These are phyloP conservation scores for Pachyrhizus erosus DNA, from an alignment of 306 rosid species.

Conservation along the genomic window DNA sequence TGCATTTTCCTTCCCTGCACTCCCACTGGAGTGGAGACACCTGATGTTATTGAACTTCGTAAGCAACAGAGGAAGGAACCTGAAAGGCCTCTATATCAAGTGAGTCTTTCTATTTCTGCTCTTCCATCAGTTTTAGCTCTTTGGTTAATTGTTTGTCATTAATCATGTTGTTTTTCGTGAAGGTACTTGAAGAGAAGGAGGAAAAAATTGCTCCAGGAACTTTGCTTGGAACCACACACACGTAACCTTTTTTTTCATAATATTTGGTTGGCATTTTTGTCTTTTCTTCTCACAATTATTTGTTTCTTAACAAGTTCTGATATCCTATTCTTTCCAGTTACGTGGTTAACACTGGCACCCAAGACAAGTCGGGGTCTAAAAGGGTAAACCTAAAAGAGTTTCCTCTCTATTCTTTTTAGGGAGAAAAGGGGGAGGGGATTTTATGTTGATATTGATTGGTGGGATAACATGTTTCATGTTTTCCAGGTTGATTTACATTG, in stretches of 20 bases:
- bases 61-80: too few relatives aligned
- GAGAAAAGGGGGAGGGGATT: background rate
- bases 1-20: too few relatives aligned
- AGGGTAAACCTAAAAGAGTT: conserved; percentile 51
- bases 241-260: too few relatives aligned
- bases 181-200: too few relatives aligned
- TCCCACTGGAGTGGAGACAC: too few relatives aligned
- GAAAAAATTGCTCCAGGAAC: too few relatives aligned
- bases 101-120: too few relatives aligned
- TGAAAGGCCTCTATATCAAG: too few relatives aligned
- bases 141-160: background rate
- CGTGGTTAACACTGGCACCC: conserved; percentile 70
- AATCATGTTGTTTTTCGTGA: background rate
- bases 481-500: conserved; percentile 88
- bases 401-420: background rate
- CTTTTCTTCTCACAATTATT: background rate
- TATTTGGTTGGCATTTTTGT: background rate
- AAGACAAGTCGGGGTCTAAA: conserved; percentile 73
- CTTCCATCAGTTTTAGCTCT: background rate
- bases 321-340: conserved; percentile 48
- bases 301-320: background rate
- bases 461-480: conserved; percentile 15
- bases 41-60: too few relatives aligned
- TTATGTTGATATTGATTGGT: background rate
- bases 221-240: too few relatives aligned